phyloP scores from a whole-genome alignment of 176 grass and related monocot species.

The Oryza meridionalis region DNA sequence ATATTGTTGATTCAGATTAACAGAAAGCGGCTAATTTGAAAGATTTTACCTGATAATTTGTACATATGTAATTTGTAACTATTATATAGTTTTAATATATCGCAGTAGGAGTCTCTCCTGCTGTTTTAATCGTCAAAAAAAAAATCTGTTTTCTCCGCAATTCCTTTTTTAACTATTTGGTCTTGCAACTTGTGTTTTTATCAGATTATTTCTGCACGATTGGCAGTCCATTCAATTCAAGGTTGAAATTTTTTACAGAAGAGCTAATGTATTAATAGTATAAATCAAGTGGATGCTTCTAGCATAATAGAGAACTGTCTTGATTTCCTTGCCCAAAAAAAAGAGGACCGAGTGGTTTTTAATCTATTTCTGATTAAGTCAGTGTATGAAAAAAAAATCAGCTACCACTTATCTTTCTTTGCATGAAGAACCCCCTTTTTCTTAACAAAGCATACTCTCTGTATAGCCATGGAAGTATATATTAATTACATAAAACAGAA shows the following conservation, averaged over 20 bases:
- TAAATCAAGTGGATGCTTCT: background rate
- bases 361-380: background rate
- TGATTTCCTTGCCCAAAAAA: background rate
- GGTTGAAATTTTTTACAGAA: background rate
- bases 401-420: background rate
- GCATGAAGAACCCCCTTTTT: background rate
- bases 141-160: background rate
- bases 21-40: background rate
- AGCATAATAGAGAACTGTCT: background rate
- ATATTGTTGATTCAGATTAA: background rate
- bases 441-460: background rate
- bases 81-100: no score
- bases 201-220: slow-evolving; percentile 10
- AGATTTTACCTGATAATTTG: background rate
- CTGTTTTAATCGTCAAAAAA: no score
- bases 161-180: no score
- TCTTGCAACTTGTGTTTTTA: background rate
- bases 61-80: no score
- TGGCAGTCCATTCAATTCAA: background rate
- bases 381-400: background rate
- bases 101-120: no score
- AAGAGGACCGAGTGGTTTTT: background rate
- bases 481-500: background rate
- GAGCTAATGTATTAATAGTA: background rate
- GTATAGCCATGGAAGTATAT: background rate